Evolutionary conservation across 2,329 filamentous ascomycete species (phyloP).

Genomic region (Cladophialophora yegresii): DNA sequence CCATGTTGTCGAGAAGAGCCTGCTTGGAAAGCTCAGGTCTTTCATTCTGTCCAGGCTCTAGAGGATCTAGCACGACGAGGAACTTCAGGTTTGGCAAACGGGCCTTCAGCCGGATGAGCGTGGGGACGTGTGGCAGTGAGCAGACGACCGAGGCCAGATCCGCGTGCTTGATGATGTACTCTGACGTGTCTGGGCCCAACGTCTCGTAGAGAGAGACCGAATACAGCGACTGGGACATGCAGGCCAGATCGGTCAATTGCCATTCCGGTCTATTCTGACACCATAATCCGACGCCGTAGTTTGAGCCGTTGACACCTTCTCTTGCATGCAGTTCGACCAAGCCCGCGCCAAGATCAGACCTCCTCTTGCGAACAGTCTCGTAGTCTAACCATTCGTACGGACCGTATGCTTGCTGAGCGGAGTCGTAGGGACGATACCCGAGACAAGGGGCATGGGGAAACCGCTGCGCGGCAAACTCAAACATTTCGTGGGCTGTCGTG

Average conservation of each 20-base stretch:
- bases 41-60: slow-evolving; percentile 71
- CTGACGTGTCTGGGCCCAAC: slow-evolving; percentile 82
- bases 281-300: slow-evolving; percentile 80
- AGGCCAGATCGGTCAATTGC: slow-evolving; percentile 84
- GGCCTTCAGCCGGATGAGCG: slow-evolving; percentile 76
- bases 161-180: slow-evolving; percentile 94
- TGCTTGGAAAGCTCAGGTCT: slow-evolving; percentile 74
- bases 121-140: slow-evolving; percentile 77
- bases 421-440: slow-evolving; percentile 78
- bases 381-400: slow-evolving; percentile 85
- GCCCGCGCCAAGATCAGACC: slow-evolving; percentile 82
- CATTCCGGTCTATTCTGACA: slow-evolving; percentile 85
- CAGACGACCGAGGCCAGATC: slow-evolving; percentile 73
- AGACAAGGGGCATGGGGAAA: slow-evolving; percentile 61
- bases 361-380: slow-evolving; percentile 72
- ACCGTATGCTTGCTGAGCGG: slow-evolving; percentile 70
- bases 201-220: slow-evolving; percentile 96
- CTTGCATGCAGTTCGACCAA: slow-evolving; percentile 78
- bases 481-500: slow-evolving; percentile 75
- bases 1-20: slow-evolving; percentile 73
- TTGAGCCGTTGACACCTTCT: slow-evolving; percentile 65
- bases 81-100: slow-evolving; percentile 78
- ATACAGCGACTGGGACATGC: slow-evolving; percentile 82
- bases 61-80: slow-evolving; percentile 81
- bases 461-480: slow-evolving; percentile 61